Percentiles rank a stretch among this genome's conserved stretches.
phyloP scores from a whole-genome alignment of 2,329 filamentous ascomycete species.

The Ascochyta rabiei region DNA sequence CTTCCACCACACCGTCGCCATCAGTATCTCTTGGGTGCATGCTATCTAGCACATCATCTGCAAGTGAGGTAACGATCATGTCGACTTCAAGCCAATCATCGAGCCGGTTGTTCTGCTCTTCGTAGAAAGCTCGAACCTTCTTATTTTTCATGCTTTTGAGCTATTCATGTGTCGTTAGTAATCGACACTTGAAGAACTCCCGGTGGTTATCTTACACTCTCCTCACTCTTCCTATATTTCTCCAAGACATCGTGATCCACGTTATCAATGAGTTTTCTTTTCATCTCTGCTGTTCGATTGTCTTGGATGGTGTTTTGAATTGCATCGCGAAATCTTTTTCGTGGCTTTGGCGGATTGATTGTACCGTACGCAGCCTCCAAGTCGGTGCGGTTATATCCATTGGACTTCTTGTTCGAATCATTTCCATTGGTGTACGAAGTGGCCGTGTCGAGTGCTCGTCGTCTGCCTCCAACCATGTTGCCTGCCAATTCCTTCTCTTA shows the following conservation, averaged over 20 bases:
- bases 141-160: constrained; percentile 60
- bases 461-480: constrained; percentile 13
- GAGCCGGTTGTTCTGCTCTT: constrained; percentile 59
- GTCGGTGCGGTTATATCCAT: constrained; percentile 21
- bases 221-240: constrained; percentile 57
- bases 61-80: constrained; percentile 60
- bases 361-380: constrained; percentile 39
- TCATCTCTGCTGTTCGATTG: constrained; percentile 54
- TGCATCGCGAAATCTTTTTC: constrained; percentile 54
- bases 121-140: constrained; percentile 60
- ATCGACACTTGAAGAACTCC: background rate
- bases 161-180: constrained; percentile 23
- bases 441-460: constrained; percentile 3
- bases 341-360: constrained; percentile 21
- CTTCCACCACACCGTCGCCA: constrained; percentile 61
- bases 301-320: constrained; percentile 55
- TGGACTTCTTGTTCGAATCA: background rate
- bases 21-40: constrained; percentile 64
- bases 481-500: background rate
- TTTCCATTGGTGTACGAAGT: constrained; percentile 5
- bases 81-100: constrained; percentile 67
- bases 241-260: constrained; percentile 57
- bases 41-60: constrained; percentile 65
- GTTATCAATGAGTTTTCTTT: constrained; percentile 55
- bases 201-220: constrained; percentile 48